Evolutionary conservation across 768 basidiomycete genomes (phyloP).

Genomic region (Pulveroboletus sp.): DNA sequence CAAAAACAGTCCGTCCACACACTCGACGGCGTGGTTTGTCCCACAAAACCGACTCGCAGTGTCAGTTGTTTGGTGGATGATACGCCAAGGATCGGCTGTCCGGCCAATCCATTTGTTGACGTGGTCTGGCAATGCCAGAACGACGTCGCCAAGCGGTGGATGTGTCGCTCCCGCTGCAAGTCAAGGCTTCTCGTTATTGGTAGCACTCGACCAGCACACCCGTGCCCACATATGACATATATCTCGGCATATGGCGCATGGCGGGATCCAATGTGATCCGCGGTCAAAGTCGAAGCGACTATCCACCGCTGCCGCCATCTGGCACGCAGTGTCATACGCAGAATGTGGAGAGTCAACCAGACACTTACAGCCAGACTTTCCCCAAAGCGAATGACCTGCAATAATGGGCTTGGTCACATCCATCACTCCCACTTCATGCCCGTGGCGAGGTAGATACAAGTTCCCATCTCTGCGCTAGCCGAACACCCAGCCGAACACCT

Average conservation of each 20-base stretch:
- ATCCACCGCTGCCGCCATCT: constrained; percentile 26
- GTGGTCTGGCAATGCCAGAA: constrained; percentile 29
- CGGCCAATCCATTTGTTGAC: constrained; percentile 27
- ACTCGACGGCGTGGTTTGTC: background rate
- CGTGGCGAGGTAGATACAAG: background rate
- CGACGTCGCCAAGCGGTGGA: constrained; percentile 34
- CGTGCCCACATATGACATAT: constrained; percentile 12
- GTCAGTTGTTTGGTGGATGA: constrained; percentile 19
- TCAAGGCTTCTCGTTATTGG: background rate
- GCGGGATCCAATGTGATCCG: too few relatives aligned
- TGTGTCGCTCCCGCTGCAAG: constrained; percentile 28
- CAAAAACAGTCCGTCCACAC: constrained; percentile 3
- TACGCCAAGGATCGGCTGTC: constrained; percentile 11
- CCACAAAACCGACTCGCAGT: constrained; percentile 19
- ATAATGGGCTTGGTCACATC: constrained; percentile 22
- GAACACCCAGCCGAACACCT: constrained; percentile 22
- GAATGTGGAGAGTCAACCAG: background rate
- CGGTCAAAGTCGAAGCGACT: too few relatives aligned
- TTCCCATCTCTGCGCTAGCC: background rate
- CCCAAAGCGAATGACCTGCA: constrained; percentile 32
- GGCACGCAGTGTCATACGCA: background rate
- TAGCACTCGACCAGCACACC: too few relatives aligned
- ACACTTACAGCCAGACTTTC: constrained; percentile 26
- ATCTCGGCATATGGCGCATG: background rate
- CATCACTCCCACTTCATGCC: constrained; percentile 16